Evolutionary conservation across 73 alveolate genomes (phyloP).

Genomic region (Tetrahymena elliotti): DNA sequence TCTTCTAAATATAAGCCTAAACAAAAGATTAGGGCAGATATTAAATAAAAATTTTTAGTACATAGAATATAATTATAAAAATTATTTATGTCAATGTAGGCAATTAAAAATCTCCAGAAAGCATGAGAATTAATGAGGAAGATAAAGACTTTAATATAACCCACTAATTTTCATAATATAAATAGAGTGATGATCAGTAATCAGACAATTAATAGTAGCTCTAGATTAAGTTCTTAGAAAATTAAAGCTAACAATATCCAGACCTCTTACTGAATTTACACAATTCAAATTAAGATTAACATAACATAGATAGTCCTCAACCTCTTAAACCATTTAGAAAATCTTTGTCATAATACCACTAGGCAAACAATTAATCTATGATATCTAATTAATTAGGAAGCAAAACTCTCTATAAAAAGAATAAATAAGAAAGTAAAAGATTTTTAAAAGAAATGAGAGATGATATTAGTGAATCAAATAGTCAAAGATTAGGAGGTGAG

Average conservation of each 20-base stretch:
- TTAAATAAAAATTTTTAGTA: background rate
- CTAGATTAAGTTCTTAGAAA: background rate
- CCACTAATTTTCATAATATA: background rate
- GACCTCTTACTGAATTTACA: background rate
- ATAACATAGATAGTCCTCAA: background rate
- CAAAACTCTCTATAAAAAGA: background rate
- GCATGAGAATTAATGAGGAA: background rate
- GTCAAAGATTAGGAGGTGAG: background rate
- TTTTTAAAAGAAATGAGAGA: background rate
- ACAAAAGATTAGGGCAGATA: background rate
- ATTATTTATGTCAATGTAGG: background rate
- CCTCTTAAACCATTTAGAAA: background rate
- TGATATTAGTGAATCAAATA: background rate
- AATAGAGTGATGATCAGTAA: background rate
- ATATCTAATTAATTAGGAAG: background rate
- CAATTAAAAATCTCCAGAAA: background rate
- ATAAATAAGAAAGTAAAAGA: background rate
- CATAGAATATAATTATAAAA: background rate
- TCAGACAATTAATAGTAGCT: background rate
- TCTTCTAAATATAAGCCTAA: background rate
- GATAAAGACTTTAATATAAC: background rate
- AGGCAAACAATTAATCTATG: background rate
- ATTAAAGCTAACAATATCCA: background rate
- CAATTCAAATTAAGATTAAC: background rate
- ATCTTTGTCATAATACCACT: background rate